A percentile compares a stretch with the other conserved stretches of the same genome.
phyloP scores from a whole-genome alignment of 768 basidiomycete genomes.

The Xerocomus brunneocitrinus region DNA sequence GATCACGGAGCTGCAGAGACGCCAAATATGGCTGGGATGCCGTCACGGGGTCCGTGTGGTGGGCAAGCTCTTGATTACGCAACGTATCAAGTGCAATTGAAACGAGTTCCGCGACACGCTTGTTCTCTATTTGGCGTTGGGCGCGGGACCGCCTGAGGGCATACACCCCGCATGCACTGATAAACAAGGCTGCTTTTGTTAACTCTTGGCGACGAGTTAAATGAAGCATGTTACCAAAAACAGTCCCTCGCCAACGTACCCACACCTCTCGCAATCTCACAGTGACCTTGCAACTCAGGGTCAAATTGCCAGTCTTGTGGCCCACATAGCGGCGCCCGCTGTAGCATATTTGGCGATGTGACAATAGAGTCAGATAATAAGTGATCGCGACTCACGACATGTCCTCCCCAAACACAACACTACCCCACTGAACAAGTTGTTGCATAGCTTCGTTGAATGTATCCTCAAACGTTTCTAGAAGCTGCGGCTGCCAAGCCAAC shows the following conservation, averaged over 20 bases:
- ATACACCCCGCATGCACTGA: conserved; percentile 13
- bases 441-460: conserved; percentile 77
- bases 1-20: conserved; percentile 82
- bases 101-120: conserved; percentile 68
- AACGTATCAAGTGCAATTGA: conserved; percentile 76
- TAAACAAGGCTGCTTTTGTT: conserved; percentile 28
- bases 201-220: conserved; percentile 11
- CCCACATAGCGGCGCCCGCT: conserved; percentile 76
- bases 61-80: conserved; percentile 75
- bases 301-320: conserved; percentile 63
- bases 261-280: conserved; percentile 65
- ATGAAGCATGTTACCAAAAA: conserved; percentile 46
- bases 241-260: conserved; percentile 60
- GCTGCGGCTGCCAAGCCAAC: conserved; percentile 42
- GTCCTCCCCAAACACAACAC: conserved; percentile 63
- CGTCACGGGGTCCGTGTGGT: conserved; percentile 77
- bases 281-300: conserved; percentile 59
- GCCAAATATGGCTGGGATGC: conserved; percentile 74
- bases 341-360: conserved; percentile 19
- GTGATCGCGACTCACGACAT: conserved; percentile 47
- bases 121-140: conserved; percentile 52
- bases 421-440: conserved; percentile 70
- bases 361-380: conserved; percentile 20
- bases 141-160: conserved; percentile 34
- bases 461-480: conserved; percentile 60